Evolutionary conservation across 1,139 yeast genomes (phyloP).

Genomic region (Protomyces pachydermus): DNA sequence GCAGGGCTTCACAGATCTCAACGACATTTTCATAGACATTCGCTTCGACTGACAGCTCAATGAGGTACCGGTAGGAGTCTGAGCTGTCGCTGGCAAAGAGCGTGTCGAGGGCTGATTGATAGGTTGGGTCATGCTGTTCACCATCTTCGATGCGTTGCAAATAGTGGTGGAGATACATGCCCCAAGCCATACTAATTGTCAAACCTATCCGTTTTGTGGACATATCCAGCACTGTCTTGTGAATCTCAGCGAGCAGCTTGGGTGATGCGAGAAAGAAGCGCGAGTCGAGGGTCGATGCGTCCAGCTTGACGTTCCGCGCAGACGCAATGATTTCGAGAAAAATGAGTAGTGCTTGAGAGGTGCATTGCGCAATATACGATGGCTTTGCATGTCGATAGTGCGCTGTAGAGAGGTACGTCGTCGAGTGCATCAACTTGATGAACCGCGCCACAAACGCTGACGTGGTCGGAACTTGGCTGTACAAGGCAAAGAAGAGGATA

Average conservation of each 20-base stretch:
- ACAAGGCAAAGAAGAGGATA: conserved; percentile 9
- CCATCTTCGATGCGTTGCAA: not conserved
- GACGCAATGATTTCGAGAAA: conserved; percentile 10
- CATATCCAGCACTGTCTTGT: not conserved
- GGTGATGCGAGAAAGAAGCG: conserved; percentile 11
- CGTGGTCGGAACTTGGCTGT: conserved; percentile 10
- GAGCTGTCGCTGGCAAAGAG: not conserved
- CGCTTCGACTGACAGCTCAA: conserved; percentile 8
- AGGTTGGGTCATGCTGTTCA: not conserved
- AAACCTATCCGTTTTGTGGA: not conserved
- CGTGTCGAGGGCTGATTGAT: conserved; percentile 2
- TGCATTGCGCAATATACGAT: not conserved
- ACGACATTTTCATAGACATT: not conserved
- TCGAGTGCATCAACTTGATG: conserved; percentile 1
- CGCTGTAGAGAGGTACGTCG: not conserved
- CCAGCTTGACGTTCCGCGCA: conserved; percentile 6
- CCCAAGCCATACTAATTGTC: conserved; percentile 18
- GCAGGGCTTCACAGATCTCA: not conserved
- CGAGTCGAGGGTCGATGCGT: not conserved
- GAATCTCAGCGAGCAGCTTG: not conserved
- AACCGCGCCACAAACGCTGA: not conserved
- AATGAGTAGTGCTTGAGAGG: conserved; percentile 1
- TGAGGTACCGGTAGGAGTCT: conserved; percentile 16
- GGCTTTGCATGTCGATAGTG: not conserved
- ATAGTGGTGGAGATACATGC: conserved; percentile 10